Evolutionary conservation across 169 alveolate species (phyloP), one percentile per base, ranked within the genome.

Genomic region (Fabrea salina): DNA sequence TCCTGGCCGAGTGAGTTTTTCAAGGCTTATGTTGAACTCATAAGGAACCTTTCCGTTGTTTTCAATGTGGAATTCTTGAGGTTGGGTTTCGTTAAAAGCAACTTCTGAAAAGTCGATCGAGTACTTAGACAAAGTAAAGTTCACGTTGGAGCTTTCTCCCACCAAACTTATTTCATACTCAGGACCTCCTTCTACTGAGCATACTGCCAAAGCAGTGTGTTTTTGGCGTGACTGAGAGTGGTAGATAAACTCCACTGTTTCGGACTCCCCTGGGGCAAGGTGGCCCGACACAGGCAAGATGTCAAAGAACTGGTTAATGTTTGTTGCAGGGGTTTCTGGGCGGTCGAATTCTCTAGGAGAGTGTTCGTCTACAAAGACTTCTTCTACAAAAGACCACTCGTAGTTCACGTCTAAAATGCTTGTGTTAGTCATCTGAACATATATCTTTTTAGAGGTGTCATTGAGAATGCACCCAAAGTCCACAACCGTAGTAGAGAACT

Each of bases 101-200:
- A 96, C 80, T 68, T 94, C 97, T n/a, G 97, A 97, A 44, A 93
- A 92, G 75, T 96, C 96, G 35, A 96, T 82, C 47, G 88, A 90
- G 56, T 90, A 90, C 25, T 91, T 92, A 66, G 93, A 90, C 35
- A 94, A 80, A 75, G 89, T 90, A 79, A 91, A 91, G 35, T 93
- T 82, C 22, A 94, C 92, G 41, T 86, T 84, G 32, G 95, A 84
- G 6, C 92, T 86, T 70, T 91, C 95, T 75, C 99, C 99, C 25
- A 89, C 83, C 22, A 95, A 86, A 61, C 91, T 88, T 35, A 95
- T 92, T 78, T 94, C 96, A 83, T 94, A 96, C 44, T 95, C 96
- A 27, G 99, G 98, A n/a, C 98, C 99, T 25, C 98, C 97, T 50
- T 93, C 97, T 0, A 94, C 96, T 64, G 87, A 82, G 58, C 99